These are phyloP conservation scores for Salvia splendens DNA, from an alignment of 257 asterid genomes.

Conservation along the genomic window DNA sequence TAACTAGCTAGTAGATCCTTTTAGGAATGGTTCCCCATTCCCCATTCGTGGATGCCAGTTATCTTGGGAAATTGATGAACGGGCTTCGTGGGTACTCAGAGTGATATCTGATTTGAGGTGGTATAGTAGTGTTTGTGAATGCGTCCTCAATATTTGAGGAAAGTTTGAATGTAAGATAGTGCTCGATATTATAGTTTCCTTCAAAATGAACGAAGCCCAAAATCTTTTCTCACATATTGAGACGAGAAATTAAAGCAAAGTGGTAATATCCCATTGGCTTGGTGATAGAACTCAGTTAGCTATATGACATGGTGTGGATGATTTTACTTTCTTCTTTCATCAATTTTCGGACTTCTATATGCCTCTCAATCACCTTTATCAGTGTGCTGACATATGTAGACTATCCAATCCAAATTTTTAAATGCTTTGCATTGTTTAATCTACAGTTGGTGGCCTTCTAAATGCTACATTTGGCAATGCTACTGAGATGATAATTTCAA, in stretches of 20 bases:
- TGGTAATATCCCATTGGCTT: background rate
- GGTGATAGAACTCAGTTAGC: conserved; percentile 1
- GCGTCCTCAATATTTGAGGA: background rate
- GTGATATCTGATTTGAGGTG: background rate
- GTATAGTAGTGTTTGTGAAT: background rate
- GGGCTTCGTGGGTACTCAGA: background rate
- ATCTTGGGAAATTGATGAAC: background rate
- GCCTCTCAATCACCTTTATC: background rate
- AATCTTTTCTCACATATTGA: background rate
- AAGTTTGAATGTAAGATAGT: background rate
- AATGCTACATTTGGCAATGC: conserved; percentile 98
- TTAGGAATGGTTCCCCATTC: background rate
- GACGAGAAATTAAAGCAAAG: background rate
- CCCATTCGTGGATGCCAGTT: background rate
- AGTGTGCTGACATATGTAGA: background rate
- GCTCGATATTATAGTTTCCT: background rate
- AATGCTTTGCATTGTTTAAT: conserved; percentile 24
- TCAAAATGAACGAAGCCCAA: background rate
- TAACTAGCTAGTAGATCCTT: too few species aligned
- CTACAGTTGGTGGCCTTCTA: conserved; percentile 93
- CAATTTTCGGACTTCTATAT: background rate
- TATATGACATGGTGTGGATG: conserved; percentile 10
- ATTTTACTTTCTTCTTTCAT: background rate
- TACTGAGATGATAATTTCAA: conserved; percentile 93
- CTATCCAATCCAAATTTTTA: background rate